A percentile compares a stretch with the other conserved stretches of the same genome.
Evolutionary conservation across 768 basidiomycete species (phyloP).

Genomic region (Lentinula lateritia): DNA sequence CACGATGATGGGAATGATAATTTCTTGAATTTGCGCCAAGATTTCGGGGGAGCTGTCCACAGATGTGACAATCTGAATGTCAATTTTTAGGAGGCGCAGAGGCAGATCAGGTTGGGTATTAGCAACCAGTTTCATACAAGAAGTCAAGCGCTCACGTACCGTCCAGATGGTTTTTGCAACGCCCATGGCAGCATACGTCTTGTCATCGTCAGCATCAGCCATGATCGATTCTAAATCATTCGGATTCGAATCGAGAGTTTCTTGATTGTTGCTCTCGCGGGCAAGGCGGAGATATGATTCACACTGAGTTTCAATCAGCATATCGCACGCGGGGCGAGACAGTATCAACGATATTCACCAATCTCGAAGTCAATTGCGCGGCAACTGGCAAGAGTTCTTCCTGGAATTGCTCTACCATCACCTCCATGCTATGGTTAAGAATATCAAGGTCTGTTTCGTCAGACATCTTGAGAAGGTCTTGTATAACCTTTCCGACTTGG

Average conservation of each 20-base stretch:
- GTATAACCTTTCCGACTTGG: conserved; percentile 82
- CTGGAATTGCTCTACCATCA: conserved; percentile 83
- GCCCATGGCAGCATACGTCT: conserved; percentile 84
- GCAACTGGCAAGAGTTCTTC: conserved; percentile 82
- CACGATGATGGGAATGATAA: conserved; percentile 71
- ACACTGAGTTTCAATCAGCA: conserved; percentile 38
- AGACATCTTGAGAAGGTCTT: conserved; percentile 85
- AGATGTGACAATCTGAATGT: conserved; percentile 60
- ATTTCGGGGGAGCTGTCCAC: conserved; percentile 73
- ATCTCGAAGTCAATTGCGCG: conserved; percentile 67
- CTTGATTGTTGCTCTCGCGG: conserved; percentile 50
- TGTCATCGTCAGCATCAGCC: conserved; percentile 68
- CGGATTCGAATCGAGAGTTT: conserved; percentile 38
- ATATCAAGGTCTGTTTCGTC: conserved; percentile 89
- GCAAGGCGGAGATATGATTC: conserved; percentile 80
- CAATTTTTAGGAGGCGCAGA: neutral
- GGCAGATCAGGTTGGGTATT: neutral
- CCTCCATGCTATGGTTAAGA: conserved; percentile 77
- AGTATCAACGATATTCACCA: conserved; percentile 40
- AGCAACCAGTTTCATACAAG: neutral
- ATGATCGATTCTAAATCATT: conserved; percentile 54
- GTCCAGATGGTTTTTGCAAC: conserved; percentile 81
- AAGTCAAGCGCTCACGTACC: conserved; percentile 30
- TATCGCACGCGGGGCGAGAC: neutral
- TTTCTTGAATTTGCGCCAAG: conserved; percentile 73